Base-by-base conservation (phyloP, 768 basidiomycete species). In the Phanerochaete sordida region DNA sequence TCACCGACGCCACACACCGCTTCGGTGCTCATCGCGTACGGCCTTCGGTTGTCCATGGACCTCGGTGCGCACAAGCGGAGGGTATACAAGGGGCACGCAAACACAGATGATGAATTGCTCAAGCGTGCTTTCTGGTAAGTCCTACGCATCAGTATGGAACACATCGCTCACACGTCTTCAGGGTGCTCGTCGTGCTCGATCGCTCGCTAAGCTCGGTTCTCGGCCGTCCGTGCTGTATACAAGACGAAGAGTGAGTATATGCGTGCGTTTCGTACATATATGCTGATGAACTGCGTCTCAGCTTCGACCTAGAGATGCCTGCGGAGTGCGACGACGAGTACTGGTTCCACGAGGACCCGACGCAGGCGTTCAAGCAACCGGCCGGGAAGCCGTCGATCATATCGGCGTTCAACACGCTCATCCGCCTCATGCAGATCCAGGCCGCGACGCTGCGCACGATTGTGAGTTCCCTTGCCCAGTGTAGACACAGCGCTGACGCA, bases 81-180 rank as follows among this genome's bases (percentile, higher is more conserved):
- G 63, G 76, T 80, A 1, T 87, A 88, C 59, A 73, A 73, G 3
- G 65, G 67, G 6, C 70, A 67, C 60, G 75, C 81, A 5, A 78
- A 73, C 66, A 63, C 80, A 57, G 84, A 88, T 45, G 81, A 85
- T 31, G 90, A 93, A 64, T 75, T 90, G n/a, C 90, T 87, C 82
- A 91, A 89, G 70, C 82, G 92, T 28, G 85, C 85, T 0, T 91
- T 93, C 69, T 91, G 88, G 89, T 81, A 79, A 23, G 56, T n/a
- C 39, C 24, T 26, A 4, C 23, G 19, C 9, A 6, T 35, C 49
- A 33, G 21, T 52, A 33, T 13, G 28, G 28, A 24, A 26, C 23
- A 9, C 16, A 5, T 26, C 24, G 9, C 27, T 59, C 19, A 16
- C n/a, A 53, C 12, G n/a, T 2, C 44, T 3, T 33, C 51, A 84